phyloP scores from a whole-genome alignment of 1,284 basidiomycete genomes.

The Cryptococcus sp. region DNA sequence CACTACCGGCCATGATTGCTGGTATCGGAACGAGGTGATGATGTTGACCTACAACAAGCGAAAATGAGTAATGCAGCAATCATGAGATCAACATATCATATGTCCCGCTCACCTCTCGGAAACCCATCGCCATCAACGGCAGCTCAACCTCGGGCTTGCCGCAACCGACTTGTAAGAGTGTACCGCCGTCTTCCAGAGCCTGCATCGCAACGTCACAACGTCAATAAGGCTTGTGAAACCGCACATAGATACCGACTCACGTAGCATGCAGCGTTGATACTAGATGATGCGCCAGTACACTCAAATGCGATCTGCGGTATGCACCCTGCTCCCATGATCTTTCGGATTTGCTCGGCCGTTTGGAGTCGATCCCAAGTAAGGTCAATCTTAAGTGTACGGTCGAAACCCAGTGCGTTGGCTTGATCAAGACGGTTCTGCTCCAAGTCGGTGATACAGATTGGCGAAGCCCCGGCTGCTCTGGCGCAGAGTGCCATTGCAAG shows the following conservation, averaged over 20 bases:
- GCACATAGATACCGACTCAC: conserved; percentile 18
- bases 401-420: conserved; percentile 47
- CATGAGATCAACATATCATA: background rate
- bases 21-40: conserved; percentile 48
- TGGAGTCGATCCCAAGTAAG: conserved; percentile 25
- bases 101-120: conserved; percentile 24
- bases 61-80: background rate
- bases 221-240: background rate
- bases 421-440: conserved; percentile 48
- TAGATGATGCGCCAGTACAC: conserved; percentile 51
- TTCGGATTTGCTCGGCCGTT: conserved; percentile 27
- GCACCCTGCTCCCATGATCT: conserved; percentile 26
- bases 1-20: conserved; percentile 48
- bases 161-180: conserved; percentile 31
- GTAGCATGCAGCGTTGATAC: conserved; percentile 40
- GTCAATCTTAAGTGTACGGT: conserved; percentile 34
- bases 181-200: conserved; percentile 36
- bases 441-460: conserved; percentile 54
- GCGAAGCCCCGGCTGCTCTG: conserved; percentile 51
- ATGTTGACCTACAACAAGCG: conserved; percentile 26
- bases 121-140: conserved; percentile 40
- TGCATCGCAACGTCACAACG: conserved; percentile 7
- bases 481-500: conserved; percentile 52
- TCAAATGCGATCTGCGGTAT: conserved; percentile 45
- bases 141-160: conserved; percentile 29